Conservation (phyloP, 2,329 filamentous ascomycete species). For the Pestalotiopsis sp. region DNA sequence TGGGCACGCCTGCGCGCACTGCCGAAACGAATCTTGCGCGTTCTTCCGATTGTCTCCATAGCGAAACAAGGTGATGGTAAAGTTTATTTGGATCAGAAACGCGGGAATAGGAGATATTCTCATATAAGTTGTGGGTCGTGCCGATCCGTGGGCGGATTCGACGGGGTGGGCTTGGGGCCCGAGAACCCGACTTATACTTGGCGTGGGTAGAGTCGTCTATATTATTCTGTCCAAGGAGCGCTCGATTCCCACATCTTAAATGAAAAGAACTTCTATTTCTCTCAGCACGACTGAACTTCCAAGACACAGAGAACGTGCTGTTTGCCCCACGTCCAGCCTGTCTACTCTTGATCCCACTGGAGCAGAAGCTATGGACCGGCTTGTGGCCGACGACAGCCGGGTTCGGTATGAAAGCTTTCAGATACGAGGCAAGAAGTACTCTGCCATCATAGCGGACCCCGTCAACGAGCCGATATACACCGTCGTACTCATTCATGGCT, state of each 20-base stretch:
- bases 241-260: no score
- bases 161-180: background rate
- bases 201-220: background rate
- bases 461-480: background rate
- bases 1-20: background rate
- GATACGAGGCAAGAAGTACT: background rate
- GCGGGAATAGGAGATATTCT: background rate
- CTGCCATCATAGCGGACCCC: background rate
- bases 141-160: background rate
- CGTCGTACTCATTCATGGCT: background rate
- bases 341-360: background rate
- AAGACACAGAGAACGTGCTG: no score
- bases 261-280: no score
- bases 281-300: no score
- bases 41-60: background rate
- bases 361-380: background rate
- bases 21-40: background rate
- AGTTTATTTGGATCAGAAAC: background rate
- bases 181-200: background rate
- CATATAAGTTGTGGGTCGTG: constrained; percentile 1
- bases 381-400: background rate
- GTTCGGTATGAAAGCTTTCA: background rate
- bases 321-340: no score
- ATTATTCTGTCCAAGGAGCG: no score
- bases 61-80: background rate